These are phyloP conservation scores for Aspergillus sp. DNA, from an alignment of 2,329 filamentous ascomycete genomes.

Conservation along the genomic window DNA sequence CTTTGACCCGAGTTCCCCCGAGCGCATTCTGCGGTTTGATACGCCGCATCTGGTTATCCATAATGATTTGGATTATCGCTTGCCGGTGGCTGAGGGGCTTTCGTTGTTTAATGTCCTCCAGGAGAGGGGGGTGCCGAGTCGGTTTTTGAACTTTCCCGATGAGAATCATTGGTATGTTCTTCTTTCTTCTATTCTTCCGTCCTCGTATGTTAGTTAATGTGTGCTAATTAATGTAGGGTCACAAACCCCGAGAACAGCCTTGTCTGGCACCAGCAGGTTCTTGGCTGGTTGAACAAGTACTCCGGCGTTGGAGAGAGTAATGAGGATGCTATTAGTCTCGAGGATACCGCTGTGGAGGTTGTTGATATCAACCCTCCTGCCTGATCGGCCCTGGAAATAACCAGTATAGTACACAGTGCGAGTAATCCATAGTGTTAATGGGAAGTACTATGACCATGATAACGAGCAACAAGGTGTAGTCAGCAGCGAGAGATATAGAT, in stretches of 20 bases:
- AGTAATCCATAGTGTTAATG: no score
- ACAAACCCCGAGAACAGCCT: slow-evolving; percentile 84
- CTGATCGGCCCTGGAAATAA: neutral
- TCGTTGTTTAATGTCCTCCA: slow-evolving; percentile 81
- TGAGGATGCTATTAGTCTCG: slow-evolving; percentile 30
- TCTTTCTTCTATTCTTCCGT: no score
- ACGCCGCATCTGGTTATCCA: slow-evolving; percentile 86
- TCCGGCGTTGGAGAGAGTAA: slow-evolving; percentile 34
- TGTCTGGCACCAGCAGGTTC: slow-evolving; percentile 80
- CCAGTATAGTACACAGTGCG: neutral
- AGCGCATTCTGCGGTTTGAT: slow-evolving; percentile 65
- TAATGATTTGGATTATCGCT: slow-evolving; percentile 80
- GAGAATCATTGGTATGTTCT: slow-evolving; percentile 58
- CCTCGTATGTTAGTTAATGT: neutral
- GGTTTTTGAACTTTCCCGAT: slow-evolving; percentile 75
- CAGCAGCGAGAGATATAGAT: no score
- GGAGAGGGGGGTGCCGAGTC: slow-evolving; percentile 69
- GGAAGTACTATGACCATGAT: no score
- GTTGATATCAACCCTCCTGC: slow-evolving; percentile 28
- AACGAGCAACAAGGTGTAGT: no score
- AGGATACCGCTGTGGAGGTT: slow-evolving; percentile 34
- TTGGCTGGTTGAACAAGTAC: slow-evolving; percentile 67
- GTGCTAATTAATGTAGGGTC: slow-evolving; percentile 54
- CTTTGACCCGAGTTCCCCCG: slow-evolving; percentile 64
- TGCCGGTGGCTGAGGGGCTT: slow-evolving; percentile 77